Evolutionary conservation across 2,329 filamentous ascomycete genomes (phyloP).

Genomic region (Stemphylium lycopersici): DNA sequence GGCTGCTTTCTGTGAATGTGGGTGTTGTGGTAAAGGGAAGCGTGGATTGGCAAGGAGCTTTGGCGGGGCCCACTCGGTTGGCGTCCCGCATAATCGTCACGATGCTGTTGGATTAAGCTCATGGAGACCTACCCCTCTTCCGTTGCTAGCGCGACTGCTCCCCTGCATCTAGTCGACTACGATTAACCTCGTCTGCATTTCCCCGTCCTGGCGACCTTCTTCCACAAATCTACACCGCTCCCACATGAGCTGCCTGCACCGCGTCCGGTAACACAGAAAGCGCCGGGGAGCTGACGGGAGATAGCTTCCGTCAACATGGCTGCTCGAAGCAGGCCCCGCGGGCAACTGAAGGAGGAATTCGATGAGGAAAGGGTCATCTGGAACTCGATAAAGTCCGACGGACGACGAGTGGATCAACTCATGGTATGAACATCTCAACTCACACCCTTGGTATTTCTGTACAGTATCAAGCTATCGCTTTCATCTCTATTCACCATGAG

Average conservation of each 20-base stretch:
- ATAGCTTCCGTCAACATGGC: constrained; percentile 48
- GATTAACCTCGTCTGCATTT: constrained; percentile 9
- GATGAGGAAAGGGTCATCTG: constrained; percentile 58
- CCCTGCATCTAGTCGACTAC: constrained; percentile 21
- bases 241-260: constrained; percentile 14
- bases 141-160: constrained; percentile 27
- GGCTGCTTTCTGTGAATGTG: not conserved
- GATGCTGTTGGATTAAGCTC: constrained; percentile 31
- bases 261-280: constrained; percentile 14
- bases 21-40: constrained; percentile 17
- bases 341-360: constrained; percentile 56
- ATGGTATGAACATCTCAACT: constrained; percentile 48
- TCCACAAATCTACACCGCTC: constrained; percentile 8
- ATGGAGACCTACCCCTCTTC: constrained; percentile 26
- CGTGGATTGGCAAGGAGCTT: constrained; percentile 15
- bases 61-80: constrained; percentile 22
- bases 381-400: constrained; percentile 55
- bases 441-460: not conserved
- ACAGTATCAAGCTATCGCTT: not conserved
- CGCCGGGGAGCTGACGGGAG: constrained; percentile 13
- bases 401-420: constrained; percentile 53
- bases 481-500: constrained; percentile 2
- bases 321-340: constrained; percentile 52
- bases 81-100: constrained; percentile 22
- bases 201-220: constrained; percentile 2